Conservation (phyloP, 257 asterid species). For the Jacaranda copaia region DNA sequence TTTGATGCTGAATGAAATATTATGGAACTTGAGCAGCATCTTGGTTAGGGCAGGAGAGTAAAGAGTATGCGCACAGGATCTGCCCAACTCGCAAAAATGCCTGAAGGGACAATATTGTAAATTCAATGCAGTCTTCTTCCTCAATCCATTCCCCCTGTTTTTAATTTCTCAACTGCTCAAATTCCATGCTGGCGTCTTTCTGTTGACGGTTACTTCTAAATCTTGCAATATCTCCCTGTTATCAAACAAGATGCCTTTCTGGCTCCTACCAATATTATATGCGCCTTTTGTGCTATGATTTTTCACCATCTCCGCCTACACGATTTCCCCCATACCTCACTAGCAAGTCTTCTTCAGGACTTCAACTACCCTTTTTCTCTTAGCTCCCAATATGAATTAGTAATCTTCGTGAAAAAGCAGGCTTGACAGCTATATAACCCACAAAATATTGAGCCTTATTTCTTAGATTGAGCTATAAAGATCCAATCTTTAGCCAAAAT, state of each 20-base stretch:
- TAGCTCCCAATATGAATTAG: neutral
- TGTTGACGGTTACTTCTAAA: constrained; percentile 56
- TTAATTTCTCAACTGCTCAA: constrained; percentile 41
- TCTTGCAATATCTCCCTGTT: constrained; percentile 26
- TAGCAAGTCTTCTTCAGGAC: neutral
- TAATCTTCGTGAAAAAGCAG: constrained; percentile 25
- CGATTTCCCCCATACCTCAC: constrained; percentile 4
- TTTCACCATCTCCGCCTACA: constrained; percentile 15
- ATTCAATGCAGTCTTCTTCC: constrained; percentile 32
- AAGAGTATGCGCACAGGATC: no score
- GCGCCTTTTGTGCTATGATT: neutral
- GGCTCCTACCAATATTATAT: neutral
- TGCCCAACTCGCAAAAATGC: neutral
- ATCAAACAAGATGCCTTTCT: constrained; percentile 16
- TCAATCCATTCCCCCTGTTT: constrained; percentile 39
- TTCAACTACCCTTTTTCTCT: neutral
- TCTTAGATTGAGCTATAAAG: constrained; percentile 32
- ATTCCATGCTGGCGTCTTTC: constrained; percentile 44
- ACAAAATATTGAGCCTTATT: neutral
- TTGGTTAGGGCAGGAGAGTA: no score
- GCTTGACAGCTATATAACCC: constrained; percentile 24
- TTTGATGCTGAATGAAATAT: no score
- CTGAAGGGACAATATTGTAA: constrained; percentile 48
- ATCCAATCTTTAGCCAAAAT: constrained; percentile 33
- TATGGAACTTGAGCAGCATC: no score